Percentiles rank a stretch among this genome's conserved stretches.
phyloP scores from a whole-genome alignment of 2,329 filamentous ascomycete genomes.

The Xylaria arbuscula region DNA sequence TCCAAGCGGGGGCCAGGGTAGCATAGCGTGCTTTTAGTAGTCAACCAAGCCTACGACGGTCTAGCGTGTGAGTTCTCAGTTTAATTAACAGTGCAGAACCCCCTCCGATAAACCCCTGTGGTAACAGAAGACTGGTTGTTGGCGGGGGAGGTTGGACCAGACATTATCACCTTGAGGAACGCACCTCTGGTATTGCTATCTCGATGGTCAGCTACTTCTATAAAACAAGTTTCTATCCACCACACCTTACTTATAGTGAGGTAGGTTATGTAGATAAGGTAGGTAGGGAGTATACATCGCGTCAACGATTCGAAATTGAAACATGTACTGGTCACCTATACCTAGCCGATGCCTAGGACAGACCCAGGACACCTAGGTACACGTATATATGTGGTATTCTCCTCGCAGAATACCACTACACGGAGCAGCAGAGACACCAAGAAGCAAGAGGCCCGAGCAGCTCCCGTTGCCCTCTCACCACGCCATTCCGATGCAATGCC shows the following conservation, averaged over 20 bases:
- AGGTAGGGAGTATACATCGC: neutral
- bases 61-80: slow-evolving; percentile 11
- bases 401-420: neutral
- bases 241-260: neutral
- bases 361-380: slow-evolving; percentile 3
- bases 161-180: neutral
- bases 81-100: slow-evolving; percentile 23
- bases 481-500: slow-evolving; percentile 7
- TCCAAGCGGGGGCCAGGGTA: slow-evolving; percentile 5
- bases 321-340: neutral
- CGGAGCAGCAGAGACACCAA: neutral
- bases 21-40: slow-evolving; percentile 25
- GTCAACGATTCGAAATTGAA: neutral
- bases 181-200: neutral
- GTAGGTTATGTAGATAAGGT: neutral
- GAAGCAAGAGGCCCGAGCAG: slow-evolving; percentile 16
- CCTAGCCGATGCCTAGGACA: slow-evolving; percentile 1
- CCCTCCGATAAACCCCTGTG: neutral
- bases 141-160: neutral
- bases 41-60: slow-evolving; percentile 12
- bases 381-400: slow-evolving; percentile 3
- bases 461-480: slow-evolving; percentile 7
- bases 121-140: neutral
- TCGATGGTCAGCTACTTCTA: neutral
- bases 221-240: too few species aligned